phyloP scores from a whole-genome alignment of 1,139 yeast genomes.

The Diutina rugosa region DNA sequence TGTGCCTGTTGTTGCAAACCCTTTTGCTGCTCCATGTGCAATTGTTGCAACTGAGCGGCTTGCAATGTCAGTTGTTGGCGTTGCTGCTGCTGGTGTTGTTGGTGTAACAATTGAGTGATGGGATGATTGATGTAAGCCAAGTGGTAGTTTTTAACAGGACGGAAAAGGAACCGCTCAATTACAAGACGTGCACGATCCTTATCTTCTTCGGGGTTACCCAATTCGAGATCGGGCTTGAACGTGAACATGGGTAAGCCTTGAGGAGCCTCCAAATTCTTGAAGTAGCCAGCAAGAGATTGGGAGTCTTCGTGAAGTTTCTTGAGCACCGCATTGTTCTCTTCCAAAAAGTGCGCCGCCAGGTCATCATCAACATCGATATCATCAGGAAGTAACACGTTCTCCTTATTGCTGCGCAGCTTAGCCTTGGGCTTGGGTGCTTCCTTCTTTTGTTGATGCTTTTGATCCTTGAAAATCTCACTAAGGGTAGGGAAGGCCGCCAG shows the following conservation, averaged over 20 bases:
- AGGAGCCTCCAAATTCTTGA: slow-evolving; percentile 11
- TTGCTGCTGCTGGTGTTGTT: slow-evolving; percentile 18
- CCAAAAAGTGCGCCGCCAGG: slow-evolving; percentile 22
- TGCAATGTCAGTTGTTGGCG: slow-evolving; percentile 3
- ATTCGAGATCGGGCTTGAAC: slow-evolving; percentile 10
- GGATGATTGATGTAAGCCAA: slow-evolving; percentile 37
- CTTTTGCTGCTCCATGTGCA: slow-evolving; percentile 1
- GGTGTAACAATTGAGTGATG: slow-evolving; percentile 16
- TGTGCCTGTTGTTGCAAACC: slow-evolving; percentile 10
- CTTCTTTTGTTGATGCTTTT: slow-evolving; percentile 20
- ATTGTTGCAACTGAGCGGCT: slow-evolving; percentile 2
- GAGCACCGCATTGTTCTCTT: slow-evolving; percentile 23
- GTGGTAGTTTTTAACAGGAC: slow-evolving; percentile 34
- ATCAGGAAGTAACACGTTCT: slow-evolving; percentile 18
- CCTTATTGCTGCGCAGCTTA: slow-evolving; percentile 11
- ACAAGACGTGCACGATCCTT: slow-evolving; percentile 25
- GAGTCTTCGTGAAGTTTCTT: slow-evolving; percentile 18
- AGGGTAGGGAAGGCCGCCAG: slow-evolving; percentile 62
- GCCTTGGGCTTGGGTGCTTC: slow-evolving; percentile 15
- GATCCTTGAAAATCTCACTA: slow-evolving; percentile 45
- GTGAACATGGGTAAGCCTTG: slow-evolving; percentile 27
- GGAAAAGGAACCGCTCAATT: slow-evolving; percentile 27
- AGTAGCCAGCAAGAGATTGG: slow-evolving; percentile 21
- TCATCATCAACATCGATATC: slow-evolving; percentile 30
- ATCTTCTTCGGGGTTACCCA: slow-evolving; percentile 22